Evolutionary conservation across 768 basidiomycete genomes (phyloP).

Genomic region (Trametopsis cervina): DNA sequence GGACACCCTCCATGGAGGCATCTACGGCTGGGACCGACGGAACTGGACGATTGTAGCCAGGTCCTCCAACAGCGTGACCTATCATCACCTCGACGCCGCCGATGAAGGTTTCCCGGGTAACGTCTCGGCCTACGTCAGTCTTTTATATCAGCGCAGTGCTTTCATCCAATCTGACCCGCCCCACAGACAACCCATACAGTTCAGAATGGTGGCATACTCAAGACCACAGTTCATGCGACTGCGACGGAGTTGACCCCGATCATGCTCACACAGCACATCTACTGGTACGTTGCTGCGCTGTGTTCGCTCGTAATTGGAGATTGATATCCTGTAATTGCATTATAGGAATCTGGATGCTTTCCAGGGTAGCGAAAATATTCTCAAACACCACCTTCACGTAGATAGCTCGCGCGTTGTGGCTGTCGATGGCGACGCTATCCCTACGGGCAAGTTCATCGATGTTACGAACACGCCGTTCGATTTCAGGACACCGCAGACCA

Average conservation of each 20-base stretch:
- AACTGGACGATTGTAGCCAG: slow-evolving; percentile 45
- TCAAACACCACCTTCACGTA: slow-evolving; percentile 21
- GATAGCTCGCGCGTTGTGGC: slow-evolving; percentile 29
- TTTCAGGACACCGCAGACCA: slow-evolving; percentile 28
- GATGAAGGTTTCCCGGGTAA: slow-evolving; percentile 38
- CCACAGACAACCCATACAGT: slow-evolving; percentile 41
- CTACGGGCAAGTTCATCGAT: slow-evolving; percentile 29
- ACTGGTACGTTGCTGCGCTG: slow-evolving; percentile 31
- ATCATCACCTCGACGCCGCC: slow-evolving; percentile 42
- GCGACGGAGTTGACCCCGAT: slow-evolving; percentile 49
- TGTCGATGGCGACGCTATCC: slow-evolving; percentile 31
- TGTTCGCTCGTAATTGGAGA: not conserved
- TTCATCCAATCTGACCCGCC: not conserved
- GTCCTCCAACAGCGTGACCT: slow-evolving; percentile 42
- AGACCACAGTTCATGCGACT: slow-evolving; percentile 37
- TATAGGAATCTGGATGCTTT: slow-evolving; percentile 47
- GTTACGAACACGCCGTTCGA: slow-evolving; percentile 32
- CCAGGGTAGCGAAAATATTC: slow-evolving; percentile 31
- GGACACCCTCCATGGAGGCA: slow-evolving; percentile 52
- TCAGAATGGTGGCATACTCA: slow-evolving; percentile 34
- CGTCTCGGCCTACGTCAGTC: slow-evolving; percentile 27
- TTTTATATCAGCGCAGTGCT: no score
- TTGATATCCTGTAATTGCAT: not conserved
- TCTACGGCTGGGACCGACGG: slow-evolving; percentile 48
- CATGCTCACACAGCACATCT: slow-evolving; percentile 50